Evolutionary conservation across 2,329 filamentous ascomycete genomes (phyloP).

Genomic region (Eurotiales sp.): DNA sequence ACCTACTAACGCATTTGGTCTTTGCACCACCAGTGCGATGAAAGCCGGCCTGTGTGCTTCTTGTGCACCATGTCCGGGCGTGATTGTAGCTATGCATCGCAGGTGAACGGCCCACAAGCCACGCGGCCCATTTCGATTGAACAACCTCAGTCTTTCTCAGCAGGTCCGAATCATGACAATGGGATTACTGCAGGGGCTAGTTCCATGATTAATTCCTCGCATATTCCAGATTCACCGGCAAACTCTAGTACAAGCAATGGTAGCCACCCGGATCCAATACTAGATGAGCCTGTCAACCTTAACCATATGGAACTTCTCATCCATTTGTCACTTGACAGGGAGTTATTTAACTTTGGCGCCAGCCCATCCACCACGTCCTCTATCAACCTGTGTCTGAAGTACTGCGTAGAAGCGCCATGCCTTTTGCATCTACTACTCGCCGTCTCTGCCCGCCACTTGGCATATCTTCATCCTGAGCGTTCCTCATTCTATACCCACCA

Average conservation of each 20-base stretch:
- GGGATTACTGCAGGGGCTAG: not conserved
- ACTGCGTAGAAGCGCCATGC: not conserved
- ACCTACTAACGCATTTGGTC: no score
- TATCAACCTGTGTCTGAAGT: not conserved
- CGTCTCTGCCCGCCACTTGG: constrained; percentile 10
- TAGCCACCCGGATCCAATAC: not conserved
- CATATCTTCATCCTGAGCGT: constrained; percentile 3
- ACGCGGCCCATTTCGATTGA: not conserved
- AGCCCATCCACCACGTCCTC: not conserved
- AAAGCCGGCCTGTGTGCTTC: constrained; percentile 8
- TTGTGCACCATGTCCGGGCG: constrained; percentile 10
- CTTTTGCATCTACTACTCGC: constrained; percentile 8
- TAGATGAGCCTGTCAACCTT: constrained; percentile 3
- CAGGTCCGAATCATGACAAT: not conserved
- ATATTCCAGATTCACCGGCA: not conserved
- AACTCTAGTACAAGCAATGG: not conserved
- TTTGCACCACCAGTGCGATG: constrained; percentile 5
- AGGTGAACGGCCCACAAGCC: not conserved
- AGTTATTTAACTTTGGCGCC: constrained; percentile 1
- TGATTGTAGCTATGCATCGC: constrained; percentile 5
- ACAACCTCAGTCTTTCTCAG: not conserved
- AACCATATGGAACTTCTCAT: constrained; percentile 12
- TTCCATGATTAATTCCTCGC: not conserved
- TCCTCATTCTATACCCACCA: constrained; percentile 1
- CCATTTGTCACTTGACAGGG: not conserved